phyloP scores from a whole-genome alignment of 768 basidiomycete genomes.

The Agaricus blazei region DNA sequence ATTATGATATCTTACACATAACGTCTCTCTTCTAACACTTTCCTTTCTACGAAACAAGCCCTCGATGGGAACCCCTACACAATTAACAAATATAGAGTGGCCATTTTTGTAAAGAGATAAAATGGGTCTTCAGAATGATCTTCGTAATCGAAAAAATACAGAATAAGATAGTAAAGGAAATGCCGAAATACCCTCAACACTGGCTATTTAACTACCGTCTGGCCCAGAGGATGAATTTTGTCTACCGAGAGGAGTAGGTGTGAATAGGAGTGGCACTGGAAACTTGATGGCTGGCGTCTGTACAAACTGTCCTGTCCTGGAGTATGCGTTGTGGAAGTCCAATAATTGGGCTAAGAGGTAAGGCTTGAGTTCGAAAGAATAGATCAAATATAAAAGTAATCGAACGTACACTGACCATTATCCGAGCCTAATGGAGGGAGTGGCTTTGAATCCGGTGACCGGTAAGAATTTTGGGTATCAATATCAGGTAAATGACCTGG shows the following conservation, averaged over 20 bases:
- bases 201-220: too few relatives aligned
- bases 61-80: too few relatives aligned
- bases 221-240: conserved; percentile 18
- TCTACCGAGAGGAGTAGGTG: conserved; percentile 18
- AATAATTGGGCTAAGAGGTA: neutral
- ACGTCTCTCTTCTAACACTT: too few relatives aligned
- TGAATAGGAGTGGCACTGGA: conserved; percentile 32
- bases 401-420: neutral
- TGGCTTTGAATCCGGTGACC: conserved; percentile 38
- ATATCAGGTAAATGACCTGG: neutral
- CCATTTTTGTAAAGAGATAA: too few relatives aligned
- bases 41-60: too few relatives aligned
- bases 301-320: conserved; percentile 27
- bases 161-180: too few relatives aligned
- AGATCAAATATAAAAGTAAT: neutral
- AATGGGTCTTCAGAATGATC: too few relatives aligned
- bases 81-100: too few relatives aligned
- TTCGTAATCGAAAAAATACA: too few relatives aligned
- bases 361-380: neutral
- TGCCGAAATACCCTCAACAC: too few relatives aligned
- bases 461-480: neutral
- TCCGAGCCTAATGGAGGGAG: conserved; percentile 10
- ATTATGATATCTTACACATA: too few relatives aligned
- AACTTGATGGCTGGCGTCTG: conserved; percentile 23
- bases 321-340: neutral